Percentiles rank a stretch among this genome's conserved stretches.
phyloP scores from a whole-genome alignment of 2,329 filamentous ascomycete species.

The Rutstroemia sp. region DNA sequence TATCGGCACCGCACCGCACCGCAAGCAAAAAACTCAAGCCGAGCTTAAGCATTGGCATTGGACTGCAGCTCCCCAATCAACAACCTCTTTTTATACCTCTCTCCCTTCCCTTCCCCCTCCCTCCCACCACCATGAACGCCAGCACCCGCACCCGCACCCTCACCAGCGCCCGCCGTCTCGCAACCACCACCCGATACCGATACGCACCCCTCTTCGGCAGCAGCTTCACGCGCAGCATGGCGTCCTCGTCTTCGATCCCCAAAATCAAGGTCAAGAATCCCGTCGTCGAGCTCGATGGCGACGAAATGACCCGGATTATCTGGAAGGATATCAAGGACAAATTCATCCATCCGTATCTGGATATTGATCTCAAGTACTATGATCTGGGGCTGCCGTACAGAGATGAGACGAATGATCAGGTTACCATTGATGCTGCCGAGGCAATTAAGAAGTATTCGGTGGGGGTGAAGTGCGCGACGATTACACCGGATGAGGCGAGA shows the following conservation, averaged over 20 bases:
- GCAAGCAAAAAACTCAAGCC: conserved; percentile 3
- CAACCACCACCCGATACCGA: background rate
- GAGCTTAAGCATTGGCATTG: conserved; percentile 3
- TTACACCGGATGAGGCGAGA: conserved; percentile 93
- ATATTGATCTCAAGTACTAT: conserved; percentile 98
- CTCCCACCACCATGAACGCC: conserved; percentile 4
- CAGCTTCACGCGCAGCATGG: conserved; percentile 42
- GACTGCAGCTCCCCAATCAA: conserved; percentile 23
- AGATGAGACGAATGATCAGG: conserved; percentile 92
- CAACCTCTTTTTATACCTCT: conserved; percentile 22
- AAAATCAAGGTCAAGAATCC: conserved; percentile 99
- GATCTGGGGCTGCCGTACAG: conserved; percentile 90
- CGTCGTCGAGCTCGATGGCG: conserved; percentile 92
- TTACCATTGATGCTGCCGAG: conserved; percentile 90
- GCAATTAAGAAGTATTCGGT: conserved; percentile 99
- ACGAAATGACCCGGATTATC: conserved; percentile 97
- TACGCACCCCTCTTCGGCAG: conserved; percentile 14
- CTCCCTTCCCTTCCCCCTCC: conserved; percentile 18
- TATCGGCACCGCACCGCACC: too few relatives aligned
- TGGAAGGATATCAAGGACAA: conserved; percentile 99
- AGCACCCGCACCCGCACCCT: background rate
- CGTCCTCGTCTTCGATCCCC: conserved; percentile 41
- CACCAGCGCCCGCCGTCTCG: background rate
- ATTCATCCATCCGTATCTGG: conserved; percentile 93
- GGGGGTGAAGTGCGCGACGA: conserved; percentile 98